Conservation (phyloP, 2,329 filamentous ascomycete genomes). For the Fusarium sp. region DNA sequence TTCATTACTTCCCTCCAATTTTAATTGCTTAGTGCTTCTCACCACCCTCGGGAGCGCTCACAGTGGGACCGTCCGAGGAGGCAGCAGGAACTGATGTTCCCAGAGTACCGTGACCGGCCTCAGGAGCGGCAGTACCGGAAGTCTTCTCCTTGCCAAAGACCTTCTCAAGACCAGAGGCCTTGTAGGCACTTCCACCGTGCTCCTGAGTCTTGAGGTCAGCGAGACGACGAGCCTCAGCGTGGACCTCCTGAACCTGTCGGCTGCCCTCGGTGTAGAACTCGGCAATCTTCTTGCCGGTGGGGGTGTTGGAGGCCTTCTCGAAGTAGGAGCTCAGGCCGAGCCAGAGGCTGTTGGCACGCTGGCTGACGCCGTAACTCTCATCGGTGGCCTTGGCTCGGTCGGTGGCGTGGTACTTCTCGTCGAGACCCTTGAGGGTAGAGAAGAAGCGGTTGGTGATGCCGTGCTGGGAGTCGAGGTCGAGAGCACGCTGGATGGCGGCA, state of each 20-base stretch:
- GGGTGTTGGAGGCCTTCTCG: conserved; percentile 88
- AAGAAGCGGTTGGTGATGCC: conserved; percentile 86
- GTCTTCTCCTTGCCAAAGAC: conserved; percentile 66
- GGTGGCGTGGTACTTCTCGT: conserved; percentile 86
- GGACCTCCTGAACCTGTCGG: conserved; percentile 94
- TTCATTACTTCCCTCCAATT: conserved; percentile 11
- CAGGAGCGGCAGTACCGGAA: conserved; percentile 28
- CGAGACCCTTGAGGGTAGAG: conserved; percentile 77
- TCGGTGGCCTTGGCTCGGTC: conserved; percentile 89
- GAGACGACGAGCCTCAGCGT: conserved; percentile 87
- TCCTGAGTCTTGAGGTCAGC: conserved; percentile 85
- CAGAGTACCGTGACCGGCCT: conserved; percentile 29
- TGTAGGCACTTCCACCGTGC: conserved; percentile 68
- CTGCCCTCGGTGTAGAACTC: conserved; percentile 87
- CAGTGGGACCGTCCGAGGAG: conserved; percentile 37
- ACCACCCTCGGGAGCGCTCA: conserved; percentile 42
- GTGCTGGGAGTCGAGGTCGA: conserved; percentile 90
- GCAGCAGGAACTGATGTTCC: conserved; percentile 38
- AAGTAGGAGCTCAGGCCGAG: conserved; percentile 87
- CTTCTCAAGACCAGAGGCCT: conserved; percentile 67
- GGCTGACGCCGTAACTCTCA: conserved; percentile 82
- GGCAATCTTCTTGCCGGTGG: conserved; percentile 87
- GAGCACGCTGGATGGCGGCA: conserved; percentile 80
- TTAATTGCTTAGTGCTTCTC: conserved; percentile 33
- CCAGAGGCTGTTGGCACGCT: conserved; percentile 73